These are phyloP conservation scores for Boletus subparvulus DNA, from an alignment of 768 basidiomycete species.

Conservation along the genomic window DNA sequence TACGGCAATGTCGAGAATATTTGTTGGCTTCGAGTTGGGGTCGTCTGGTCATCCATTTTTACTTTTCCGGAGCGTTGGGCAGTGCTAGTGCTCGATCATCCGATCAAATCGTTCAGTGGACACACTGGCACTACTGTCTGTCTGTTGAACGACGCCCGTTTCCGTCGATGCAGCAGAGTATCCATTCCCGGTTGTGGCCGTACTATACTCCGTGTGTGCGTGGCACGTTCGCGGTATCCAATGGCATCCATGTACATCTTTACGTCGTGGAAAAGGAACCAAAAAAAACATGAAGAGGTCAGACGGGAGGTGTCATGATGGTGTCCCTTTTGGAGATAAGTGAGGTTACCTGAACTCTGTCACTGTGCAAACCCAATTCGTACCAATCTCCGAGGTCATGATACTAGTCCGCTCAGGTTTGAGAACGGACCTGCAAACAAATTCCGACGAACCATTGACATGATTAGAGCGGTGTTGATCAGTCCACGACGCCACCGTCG, in stretches of 20 bases:
- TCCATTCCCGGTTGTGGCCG: conserved; percentile 2
- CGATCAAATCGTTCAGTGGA: conserved; percentile 2
- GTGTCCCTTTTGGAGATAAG: conserved; percentile 22
- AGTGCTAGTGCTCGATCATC: conserved; percentile 7
- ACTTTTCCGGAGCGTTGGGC: background rate
- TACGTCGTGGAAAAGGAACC: conserved; percentile 22
- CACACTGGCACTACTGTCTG: background rate
- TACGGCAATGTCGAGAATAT: conserved; percentile 26
- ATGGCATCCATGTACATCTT: conserved; percentile 11
- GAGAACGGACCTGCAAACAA: conserved; percentile 19
- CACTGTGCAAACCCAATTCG: conserved; percentile 24
- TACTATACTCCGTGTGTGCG: background rate
- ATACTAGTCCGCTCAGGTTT: conserved; percentile 15
- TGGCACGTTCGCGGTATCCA: background rate
- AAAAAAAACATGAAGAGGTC: conserved; percentile 2
- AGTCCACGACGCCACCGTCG: conserved; percentile 27
- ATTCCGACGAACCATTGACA: conserved; percentile 21
- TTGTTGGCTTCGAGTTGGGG: background rate
- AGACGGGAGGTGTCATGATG: conserved; percentile 12
- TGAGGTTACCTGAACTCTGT: conserved; percentile 10
- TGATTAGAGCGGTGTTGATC: conserved; percentile 16
- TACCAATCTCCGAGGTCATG: conserved; percentile 23
- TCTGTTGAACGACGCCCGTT: background rate
- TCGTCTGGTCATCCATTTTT: conserved; percentile 17
- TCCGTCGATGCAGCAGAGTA: background rate